Conservation (phyloP, 306 rosid species). For the Senna tora region DNA sequence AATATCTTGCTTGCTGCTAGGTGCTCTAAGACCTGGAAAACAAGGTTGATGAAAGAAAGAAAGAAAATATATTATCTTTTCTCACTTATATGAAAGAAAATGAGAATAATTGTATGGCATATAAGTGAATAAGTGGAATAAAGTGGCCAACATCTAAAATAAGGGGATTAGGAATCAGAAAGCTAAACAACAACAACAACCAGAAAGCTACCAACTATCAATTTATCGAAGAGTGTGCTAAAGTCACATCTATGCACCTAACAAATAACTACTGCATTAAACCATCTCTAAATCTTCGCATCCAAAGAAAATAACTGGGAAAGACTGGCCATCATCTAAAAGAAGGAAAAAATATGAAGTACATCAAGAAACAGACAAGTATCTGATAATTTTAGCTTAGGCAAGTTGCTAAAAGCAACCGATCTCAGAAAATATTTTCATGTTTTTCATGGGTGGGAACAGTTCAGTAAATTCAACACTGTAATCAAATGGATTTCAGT, state of each 20-base stretch:
- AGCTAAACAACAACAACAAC: too few relatives aligned
- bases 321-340: constrained; percentile 15
- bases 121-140: background rate
- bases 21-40: constrained; percentile 79
- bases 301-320: constrained; percentile 17
- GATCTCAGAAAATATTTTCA: constrained; percentile 11
- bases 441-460: background rate
- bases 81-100: constrained; percentile 15
- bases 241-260: constrained; percentile 23
- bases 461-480: constrained; percentile 24
- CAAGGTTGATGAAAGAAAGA: constrained; percentile 17
- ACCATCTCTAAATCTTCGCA: constrained; percentile 5
- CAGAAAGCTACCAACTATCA: constrained; percentile 21
- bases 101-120: background rate
- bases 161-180: background rate
- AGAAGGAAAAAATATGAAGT: constrained; percentile 22
- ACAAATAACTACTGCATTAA: constrained; percentile 24
- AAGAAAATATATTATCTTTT: constrained; percentile 12
- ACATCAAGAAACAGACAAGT: constrained; percentile 6
- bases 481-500: background rate
- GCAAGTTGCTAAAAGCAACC: constrained; percentile 9
- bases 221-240: constrained; percentile 1
- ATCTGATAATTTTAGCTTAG: constrained; percentile 2
- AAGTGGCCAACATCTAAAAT: background rate
- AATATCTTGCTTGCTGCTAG: constrained; percentile 78